Evolutionary conservation across 148 eudicot genomes (phyloP).

Genomic region (Fagopyrum esculentum): DNA sequence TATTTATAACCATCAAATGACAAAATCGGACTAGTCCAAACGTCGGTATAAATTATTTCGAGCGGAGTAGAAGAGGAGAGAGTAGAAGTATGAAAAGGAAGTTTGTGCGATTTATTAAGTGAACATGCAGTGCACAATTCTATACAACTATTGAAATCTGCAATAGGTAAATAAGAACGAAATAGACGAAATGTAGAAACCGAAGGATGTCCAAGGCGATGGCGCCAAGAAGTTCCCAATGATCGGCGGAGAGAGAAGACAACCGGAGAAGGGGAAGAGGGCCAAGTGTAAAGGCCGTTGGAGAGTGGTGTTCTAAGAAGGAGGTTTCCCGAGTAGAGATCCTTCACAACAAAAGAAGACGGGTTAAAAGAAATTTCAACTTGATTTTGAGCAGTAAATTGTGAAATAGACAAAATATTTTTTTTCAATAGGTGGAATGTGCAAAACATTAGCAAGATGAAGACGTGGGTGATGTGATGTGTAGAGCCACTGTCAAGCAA

Average conservation of each 20-base stretch:
- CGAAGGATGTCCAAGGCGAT: slow-evolving; percentile 17
- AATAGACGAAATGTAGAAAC: background rate
- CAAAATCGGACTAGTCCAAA: slow-evolving; percentile 11
- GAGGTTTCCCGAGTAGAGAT: background rate
- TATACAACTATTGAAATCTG: too few species aligned
- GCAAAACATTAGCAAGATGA: slow-evolving; percentile 11
- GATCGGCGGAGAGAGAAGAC: background rate
- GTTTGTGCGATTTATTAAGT: slow-evolving; percentile 18
- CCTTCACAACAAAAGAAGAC: background rate
- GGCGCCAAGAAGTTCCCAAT: background rate
- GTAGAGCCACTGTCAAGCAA: background rate
- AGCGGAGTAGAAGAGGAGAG: slow-evolving; percentile 7
- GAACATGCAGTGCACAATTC: slow-evolving; percentile 9
- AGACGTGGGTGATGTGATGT: background rate
- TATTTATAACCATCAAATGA: slow-evolving; percentile 9
- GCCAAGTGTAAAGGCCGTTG: background rate
- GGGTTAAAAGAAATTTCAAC: background rate
- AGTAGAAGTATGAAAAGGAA: slow-evolving; percentile 9
- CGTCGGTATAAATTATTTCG: slow-evolving; percentile 10
- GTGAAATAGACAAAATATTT: slow-evolving; percentile 17
- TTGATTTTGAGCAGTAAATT: slow-evolving; percentile 9
- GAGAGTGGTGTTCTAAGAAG: background rate
- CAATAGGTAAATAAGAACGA: background rate
- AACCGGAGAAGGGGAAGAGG: too few species aligned
- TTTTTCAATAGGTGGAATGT: slow-evolving; percentile 10